Percentiles rank a stretch among this genome's conserved stretches.
Evolutionary conservation across 768 basidiomycete genomes (phyloP).

Genomic region (Rhizopogon roseolus): DNA sequence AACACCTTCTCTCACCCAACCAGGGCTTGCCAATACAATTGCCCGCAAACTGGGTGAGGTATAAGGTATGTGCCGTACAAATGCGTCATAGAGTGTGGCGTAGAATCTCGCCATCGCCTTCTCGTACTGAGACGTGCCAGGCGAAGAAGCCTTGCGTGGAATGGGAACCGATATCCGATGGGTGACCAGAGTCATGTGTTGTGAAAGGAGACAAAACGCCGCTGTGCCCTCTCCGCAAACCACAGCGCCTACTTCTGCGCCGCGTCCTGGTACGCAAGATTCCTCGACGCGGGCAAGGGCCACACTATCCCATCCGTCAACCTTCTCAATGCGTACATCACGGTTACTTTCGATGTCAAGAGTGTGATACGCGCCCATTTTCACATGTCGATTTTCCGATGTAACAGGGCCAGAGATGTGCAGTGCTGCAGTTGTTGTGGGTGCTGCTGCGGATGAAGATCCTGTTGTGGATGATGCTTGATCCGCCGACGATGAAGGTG

Average conservation of each 20-base stretch:
- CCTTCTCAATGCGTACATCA: slow-evolving; percentile 85
- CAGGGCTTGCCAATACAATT: slow-evolving; percentile 95
- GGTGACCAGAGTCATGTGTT: slow-evolving; percentile 93
- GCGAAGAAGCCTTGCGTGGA: slow-evolving; percentile 85
- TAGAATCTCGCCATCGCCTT: slow-evolving; percentile 87
- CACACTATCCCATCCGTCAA: slow-evolving; percentile 89
- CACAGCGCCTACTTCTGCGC: slow-evolving; percentile 94
- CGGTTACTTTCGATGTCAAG: slow-evolving; percentile 90
- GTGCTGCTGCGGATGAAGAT: slow-evolving; percentile 27
- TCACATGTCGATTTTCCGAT: slow-evolving; percentile 84
- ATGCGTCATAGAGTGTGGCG: slow-evolving; percentile 77
- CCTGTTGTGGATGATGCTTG: slow-evolving; percentile 26
- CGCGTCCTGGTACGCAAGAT: slow-evolving; percentile 86
- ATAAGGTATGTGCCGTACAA: slow-evolving; percentile 89
- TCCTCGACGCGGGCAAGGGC: slow-evolving; percentile 80
- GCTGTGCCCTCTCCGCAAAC: slow-evolving; percentile 96
- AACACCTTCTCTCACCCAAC: slow-evolving; percentile 90
- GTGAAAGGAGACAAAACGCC: slow-evolving; percentile 89
- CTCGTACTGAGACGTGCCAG: slow-evolving; percentile 82
- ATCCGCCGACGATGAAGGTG: slow-evolving; percentile 42
- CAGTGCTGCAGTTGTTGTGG: slow-evolving; percentile 50
- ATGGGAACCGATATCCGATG: slow-evolving; percentile 87
- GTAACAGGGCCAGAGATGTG: slow-evolving; percentile 86
- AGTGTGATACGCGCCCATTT: slow-evolving; percentile 91
- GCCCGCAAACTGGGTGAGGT: slow-evolving; percentile 67